Evolutionary conservation across 768 basidiomycete genomes (phyloP).

Genomic region (Mycena haematopus): DNA sequence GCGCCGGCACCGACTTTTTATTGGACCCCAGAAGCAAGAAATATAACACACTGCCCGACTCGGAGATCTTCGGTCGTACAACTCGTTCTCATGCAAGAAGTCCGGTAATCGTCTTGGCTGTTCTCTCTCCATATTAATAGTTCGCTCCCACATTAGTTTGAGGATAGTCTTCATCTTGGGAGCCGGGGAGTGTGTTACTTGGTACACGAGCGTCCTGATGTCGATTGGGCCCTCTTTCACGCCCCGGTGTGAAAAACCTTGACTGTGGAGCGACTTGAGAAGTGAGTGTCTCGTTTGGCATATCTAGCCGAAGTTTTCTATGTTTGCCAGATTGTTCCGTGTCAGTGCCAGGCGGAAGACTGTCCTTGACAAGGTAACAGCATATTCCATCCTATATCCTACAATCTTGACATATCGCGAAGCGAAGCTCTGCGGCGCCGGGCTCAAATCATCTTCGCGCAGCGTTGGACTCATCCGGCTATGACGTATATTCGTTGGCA

Average conservation of each 20-base stretch:
- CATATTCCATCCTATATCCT: conserved; percentile 11
- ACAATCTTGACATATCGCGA: conserved; percentile 21
- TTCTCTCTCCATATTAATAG: conserved; percentile 7
- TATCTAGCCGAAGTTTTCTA: background rate
- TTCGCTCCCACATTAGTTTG: conserved; percentile 6
- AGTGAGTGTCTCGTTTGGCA: conserved; percentile 12
- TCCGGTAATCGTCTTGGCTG: conserved; percentile 6
- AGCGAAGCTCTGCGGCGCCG: background rate
- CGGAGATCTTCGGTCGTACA: conserved; percentile 18
- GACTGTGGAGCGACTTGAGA: conserved; percentile 16
- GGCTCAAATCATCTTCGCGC: conserved; percentile 5
- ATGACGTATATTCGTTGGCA: conserved; percentile 18
- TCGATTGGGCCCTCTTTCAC: background rate
- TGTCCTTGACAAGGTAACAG: conserved; percentile 4
- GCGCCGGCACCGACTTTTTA: background rate
- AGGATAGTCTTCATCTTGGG: conserved; percentile 9
- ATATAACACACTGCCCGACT: background rate
- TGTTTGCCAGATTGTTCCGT: background rate
- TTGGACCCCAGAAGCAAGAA: conserved; percentile 15
- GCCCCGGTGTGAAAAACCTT: conserved; percentile 11
- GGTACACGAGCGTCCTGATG: background rate
- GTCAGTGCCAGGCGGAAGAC: background rate
- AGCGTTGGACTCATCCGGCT: conserved; percentile 12
- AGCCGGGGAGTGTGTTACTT: no score
- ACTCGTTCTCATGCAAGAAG: conserved; percentile 2